Base-by-base conservation (phyloP, 352 stramenopile species). In the Phytophthora meadii region DNA sequence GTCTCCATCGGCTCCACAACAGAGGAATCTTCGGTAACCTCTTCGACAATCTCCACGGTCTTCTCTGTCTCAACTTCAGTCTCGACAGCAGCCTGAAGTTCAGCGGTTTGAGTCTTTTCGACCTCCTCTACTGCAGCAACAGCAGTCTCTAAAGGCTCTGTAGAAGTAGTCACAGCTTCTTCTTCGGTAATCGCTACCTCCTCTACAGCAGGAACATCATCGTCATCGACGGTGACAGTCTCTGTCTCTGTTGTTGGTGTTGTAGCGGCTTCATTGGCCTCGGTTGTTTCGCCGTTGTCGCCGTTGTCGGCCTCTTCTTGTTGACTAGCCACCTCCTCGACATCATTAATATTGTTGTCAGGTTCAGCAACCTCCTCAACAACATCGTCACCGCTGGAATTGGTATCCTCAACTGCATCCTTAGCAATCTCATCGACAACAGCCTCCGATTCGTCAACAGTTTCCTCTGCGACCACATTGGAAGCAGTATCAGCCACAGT, bases 51-150 rank as follows among this genome's bases (percentile, higher is more conserved):
- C 40, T 61, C 50, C 11, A 61, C 30, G 12, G 34, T 24, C 24
- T 48, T 24, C 36, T 54, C 39, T 54, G 12, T 44, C 22, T n/a
- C n/a, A 40, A 25, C 25, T 11, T 62, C 49, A 2, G 37, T 46
- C 9, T 55, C 17, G 41, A 28, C 46, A 42, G 6, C 30, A 34
- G 30, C 8, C 10, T 34, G 30, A 8, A 12, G 7, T 36, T 36
- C 30, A 36, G 30, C 8, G 12, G 8, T 36, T 34, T 11, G 30
- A 11, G 8, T 34, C 28, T 34, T 9, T 34, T 34, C 28, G 30
- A 36, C 30, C 8, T 36, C 30, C 30, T 36, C 9, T 14, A 36
- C 8, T 14, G 8, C 8, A 11, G 30, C 30, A 36, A 14, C 30
- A 14, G 30, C 30, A 12, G 7, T 14, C 30, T 12, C 30, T 12